These are phyloP conservation scores for Cladosporium colombiae DNA, from an alignment of 2,329 filamentous ascomycete genomes.

Conservation along the genomic window DNA sequence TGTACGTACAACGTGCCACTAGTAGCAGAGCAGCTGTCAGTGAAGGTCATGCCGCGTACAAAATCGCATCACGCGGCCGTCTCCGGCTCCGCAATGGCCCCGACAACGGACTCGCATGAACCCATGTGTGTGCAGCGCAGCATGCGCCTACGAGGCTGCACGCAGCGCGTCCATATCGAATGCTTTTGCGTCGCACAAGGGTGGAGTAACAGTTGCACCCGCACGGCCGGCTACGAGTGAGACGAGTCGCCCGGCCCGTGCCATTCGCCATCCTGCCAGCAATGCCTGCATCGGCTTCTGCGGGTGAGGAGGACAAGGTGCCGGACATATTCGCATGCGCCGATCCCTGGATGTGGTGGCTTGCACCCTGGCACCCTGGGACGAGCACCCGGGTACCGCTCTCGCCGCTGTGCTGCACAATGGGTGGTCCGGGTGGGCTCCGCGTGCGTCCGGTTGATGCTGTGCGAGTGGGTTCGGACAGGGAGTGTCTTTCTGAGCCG, in stretches of 20 bases:
- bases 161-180: neutral
- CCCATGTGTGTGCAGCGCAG: neutral
- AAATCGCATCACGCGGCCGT: neutral
- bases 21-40: neutral
- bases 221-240: neutral
- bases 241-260: slow-evolving; percentile 10
- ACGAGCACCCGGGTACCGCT: neutral
- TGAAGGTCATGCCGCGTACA: neutral
- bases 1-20: neutral
- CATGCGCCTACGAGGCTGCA: neutral
- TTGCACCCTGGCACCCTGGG: neutral
- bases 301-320: slow-evolving; percentile 9
- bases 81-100: neutral
- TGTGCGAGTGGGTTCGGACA: neutral
- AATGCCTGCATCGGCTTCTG: slow-evolving; percentile 4
- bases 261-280: neutral
- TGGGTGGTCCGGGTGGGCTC: neutral
- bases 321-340: neutral
- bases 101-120: slow-evolving; percentile 1
- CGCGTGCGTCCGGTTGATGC: neutral
- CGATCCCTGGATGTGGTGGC: neutral
- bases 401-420: neutral
- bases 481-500: neutral
- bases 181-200: neutral
- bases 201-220: neutral